A percentile compares a stretch with the other conserved stretches of the same genome.
phyloP scores from a whole-genome alignment of 306 rosid genomes.

The Quercus aquifolioides region DNA sequence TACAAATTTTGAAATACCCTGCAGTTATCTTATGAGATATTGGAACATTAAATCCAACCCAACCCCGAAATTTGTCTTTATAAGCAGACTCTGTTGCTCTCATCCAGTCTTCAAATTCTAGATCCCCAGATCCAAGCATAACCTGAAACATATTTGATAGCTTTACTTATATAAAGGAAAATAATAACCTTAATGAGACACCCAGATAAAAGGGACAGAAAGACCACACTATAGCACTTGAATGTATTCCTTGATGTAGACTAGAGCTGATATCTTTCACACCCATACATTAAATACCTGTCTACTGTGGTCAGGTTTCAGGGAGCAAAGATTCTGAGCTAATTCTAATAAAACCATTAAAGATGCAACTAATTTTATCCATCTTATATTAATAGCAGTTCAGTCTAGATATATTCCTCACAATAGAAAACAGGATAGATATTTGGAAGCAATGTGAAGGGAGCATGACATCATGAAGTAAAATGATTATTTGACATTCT shows the following conservation, averaged over 20 bases:
- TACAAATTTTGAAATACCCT: conserved; percentile 48
- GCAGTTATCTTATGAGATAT: conserved; percentile 85
- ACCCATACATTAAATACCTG: not conserved
- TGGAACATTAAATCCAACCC: conserved; percentile 91
- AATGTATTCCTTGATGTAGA: conserved; percentile 3
- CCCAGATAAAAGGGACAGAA: not conserved
- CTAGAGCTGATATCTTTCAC: not conserved
- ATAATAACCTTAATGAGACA: conserved; percentile 12
- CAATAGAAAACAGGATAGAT: not conserved
- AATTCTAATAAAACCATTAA: not conserved
- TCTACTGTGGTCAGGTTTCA: not conserved
- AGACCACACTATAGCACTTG: not conserved
- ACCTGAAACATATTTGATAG: conserved; percentile 44
- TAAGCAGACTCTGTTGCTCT: conserved; percentile 64
- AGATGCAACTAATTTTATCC: not conserved
- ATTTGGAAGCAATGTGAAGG: not conserved
- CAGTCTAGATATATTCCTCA: not conserved
- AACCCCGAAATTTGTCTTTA: conserved; percentile 74
- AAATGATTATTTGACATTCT: conserved; percentile 1
- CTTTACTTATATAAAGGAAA: not conserved
- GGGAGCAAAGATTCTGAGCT: not conserved
- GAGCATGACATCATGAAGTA: not conserved
- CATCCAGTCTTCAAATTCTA: conserved; percentile 77
- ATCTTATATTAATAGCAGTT: not conserved
- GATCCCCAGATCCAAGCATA: conserved; percentile 86